Conservation (phyloP, 805 yeast species). For the Yamadazyma laniorum region DNA sequence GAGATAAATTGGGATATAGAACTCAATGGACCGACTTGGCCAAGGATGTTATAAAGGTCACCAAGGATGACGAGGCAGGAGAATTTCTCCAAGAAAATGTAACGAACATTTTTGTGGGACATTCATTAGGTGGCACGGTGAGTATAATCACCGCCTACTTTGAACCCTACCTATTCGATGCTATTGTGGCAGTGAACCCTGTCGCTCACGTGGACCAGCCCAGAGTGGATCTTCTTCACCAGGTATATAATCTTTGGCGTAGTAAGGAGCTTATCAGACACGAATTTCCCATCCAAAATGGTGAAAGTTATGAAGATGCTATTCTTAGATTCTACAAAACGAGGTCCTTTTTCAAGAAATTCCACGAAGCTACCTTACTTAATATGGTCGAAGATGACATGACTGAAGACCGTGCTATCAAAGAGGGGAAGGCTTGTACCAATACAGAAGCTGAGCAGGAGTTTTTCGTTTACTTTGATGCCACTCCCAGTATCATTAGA, state of each 20-base stretch:
- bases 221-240: not conserved
- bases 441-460: slow-evolving; percentile 3
- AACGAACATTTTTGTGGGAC: slow-evolving; percentile 14
- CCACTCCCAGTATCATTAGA: not conserved
- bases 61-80: slow-evolving; percentile 5
- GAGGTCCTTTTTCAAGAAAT: slow-evolving; percentile 6
- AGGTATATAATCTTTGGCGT: not conserved
- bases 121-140: slow-evolving; percentile 14
- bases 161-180: slow-evolving; percentile 10
- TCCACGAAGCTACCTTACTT: not conserved
- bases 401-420: not conserved
- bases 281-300: not conserved
- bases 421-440: slow-evolving; percentile 1
- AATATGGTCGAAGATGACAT: slow-evolving; percentile 6
- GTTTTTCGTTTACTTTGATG: slow-evolving; percentile 2
- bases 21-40: slow-evolving; percentile 12
- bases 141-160: slow-evolving; percentile 5
- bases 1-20: slow-evolving; percentile 7
- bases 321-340: not conserved
- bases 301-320: slow-evolving; percentile 1
- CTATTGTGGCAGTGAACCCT: slow-evolving; percentile 10
- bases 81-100: slow-evolving; percentile 3
- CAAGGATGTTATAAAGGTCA: slow-evolving; percentile 9
- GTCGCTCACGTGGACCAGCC: slow-evolving; percentile 4
- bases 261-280: not conserved